Evolutionary conservation across 805 yeast genomes (phyloP).

Genomic region (Candida krabiensis): DNA sequence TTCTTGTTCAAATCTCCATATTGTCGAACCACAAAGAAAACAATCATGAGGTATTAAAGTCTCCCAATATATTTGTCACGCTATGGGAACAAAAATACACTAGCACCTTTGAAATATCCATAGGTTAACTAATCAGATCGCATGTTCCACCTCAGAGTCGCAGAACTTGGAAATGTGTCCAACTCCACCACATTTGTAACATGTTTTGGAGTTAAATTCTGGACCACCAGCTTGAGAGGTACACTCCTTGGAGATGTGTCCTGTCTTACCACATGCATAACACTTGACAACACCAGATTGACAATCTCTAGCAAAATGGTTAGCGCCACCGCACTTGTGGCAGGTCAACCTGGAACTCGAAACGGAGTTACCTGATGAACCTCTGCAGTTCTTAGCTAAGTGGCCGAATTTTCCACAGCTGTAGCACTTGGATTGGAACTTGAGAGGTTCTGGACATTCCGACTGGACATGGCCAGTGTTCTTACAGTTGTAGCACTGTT

Average conservation of each 20-base stretch:
- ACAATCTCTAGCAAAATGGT: slow-evolving; percentile 92
- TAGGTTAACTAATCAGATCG: no score
- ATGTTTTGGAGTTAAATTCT: slow-evolving; percentile 50
- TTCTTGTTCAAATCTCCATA: not conserved
- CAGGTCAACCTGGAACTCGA: slow-evolving; percentile 53
- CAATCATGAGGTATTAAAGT: not conserved
- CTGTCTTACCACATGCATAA: slow-evolving; percentile 88
- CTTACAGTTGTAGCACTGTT: slow-evolving; percentile 93
- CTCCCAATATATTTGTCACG: not conserved
- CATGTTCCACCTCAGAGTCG: slow-evolving; percentile 23
- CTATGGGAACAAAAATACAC: slow-evolving; percentile 2
- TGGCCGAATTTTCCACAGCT: slow-evolving; percentile 78
- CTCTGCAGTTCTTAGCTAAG: slow-evolving; percentile 69
- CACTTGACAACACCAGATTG: slow-evolving; percentile 68
- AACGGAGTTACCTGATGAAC: slow-evolving; percentile 27
- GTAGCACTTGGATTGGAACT: slow-evolving; percentile 69
- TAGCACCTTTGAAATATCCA: no score
- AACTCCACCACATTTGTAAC: slow-evolving; percentile 72
- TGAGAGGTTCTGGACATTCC: slow-evolving; percentile 71
- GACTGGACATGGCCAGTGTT: slow-evolving; percentile 85
- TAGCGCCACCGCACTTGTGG: slow-evolving; percentile 90
- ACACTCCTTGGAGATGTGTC: slow-evolving; percentile 89
- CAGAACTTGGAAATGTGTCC: slow-evolving; percentile 92
- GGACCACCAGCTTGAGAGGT: slow-evolving; percentile 52
- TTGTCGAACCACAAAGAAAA: slow-evolving; percentile 2